These are phyloP conservation scores for Psilocybe mexicana DNA, from an alignment of 1,284 basidiomycete species.

Conservation along the genomic window DNA sequence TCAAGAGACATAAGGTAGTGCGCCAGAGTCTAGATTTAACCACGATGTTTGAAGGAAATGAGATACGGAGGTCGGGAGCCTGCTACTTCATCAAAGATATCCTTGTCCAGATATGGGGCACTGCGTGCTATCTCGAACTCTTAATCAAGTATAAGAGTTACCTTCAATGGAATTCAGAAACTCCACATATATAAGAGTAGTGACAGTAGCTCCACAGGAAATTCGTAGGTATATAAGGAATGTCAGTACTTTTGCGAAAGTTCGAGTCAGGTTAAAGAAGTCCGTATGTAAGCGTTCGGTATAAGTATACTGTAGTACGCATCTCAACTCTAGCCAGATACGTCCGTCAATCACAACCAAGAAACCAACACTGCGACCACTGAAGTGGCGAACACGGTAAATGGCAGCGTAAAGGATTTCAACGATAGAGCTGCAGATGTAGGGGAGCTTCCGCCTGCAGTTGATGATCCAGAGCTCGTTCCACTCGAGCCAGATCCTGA, in stretches of 20 bases:
- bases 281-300: not conserved
- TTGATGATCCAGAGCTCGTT: not conserved
- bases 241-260: not conserved
- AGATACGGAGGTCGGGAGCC: no score
- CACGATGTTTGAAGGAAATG: no score
- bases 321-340: no score
- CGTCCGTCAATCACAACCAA: not conserved
- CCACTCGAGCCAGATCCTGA: not conserved
- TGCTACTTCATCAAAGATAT: no score
- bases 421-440: not conserved
- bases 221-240: not conserved
- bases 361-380: not conserved
- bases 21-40: no score
- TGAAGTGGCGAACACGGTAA: not conserved
- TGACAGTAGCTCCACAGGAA: no score
- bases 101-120: no score
- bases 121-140: no score
- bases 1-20: no score
- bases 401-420: not conserved
- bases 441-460: not conserved
- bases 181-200: no score
- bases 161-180: no score
- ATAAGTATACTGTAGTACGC: not conserved
- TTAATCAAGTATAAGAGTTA: no score
- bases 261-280: not conserved